Conservation (phyloP, 768 basidiomycete genomes). For the Galerina sulciceps region DNA sequence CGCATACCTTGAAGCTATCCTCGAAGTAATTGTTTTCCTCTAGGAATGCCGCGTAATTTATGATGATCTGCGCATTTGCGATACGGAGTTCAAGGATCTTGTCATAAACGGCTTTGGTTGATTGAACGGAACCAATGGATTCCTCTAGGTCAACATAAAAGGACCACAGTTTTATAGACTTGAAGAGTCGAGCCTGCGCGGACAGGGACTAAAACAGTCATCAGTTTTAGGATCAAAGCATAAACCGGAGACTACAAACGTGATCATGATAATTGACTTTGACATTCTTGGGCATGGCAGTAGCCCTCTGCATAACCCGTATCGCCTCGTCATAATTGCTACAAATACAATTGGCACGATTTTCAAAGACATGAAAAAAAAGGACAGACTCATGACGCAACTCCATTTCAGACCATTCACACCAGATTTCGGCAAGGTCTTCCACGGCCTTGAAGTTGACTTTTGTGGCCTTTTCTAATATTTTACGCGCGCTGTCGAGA, state of each 20-base stretch:
- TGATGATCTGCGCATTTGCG: constrained; percentile 96
- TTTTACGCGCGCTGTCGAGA: constrained; percentile 85
- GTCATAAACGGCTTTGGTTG: constrained; percentile 92
- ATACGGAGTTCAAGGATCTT: constrained; percentile 96
- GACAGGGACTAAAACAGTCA: constrained; percentile 62
- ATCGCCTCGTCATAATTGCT: constrained; percentile 98
- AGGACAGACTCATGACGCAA: constrained; percentile 86
- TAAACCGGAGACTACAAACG: constrained; percentile 44
- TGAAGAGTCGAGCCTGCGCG: constrained; percentile 91
- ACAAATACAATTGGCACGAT: constrained; percentile 3
- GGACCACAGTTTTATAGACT: constrained; percentile 97
- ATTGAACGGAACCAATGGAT: constrained; percentile 92
- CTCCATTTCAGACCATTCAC: constrained; percentile 99
- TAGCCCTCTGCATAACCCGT: constrained; percentile 95
- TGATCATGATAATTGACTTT: constrained; percentile 96
- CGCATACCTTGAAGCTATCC: constrained; percentile 90
- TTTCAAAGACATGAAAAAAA: not conserved
- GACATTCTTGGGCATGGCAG: constrained; percentile 86
- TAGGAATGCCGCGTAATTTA: constrained; percentile 96
- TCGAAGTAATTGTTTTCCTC: constrained; percentile 99
- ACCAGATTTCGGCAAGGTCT: constrained; percentile 98
- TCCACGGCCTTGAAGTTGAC: constrained; percentile 95
- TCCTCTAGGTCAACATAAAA: constrained; percentile 99
- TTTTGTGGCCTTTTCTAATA: constrained; percentile 90
- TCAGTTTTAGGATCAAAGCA: not conserved